Evolutionary conservation across 108 stramenopile species (phyloP).

Genomic region (Cyclostephanos tholiformis): DNA sequence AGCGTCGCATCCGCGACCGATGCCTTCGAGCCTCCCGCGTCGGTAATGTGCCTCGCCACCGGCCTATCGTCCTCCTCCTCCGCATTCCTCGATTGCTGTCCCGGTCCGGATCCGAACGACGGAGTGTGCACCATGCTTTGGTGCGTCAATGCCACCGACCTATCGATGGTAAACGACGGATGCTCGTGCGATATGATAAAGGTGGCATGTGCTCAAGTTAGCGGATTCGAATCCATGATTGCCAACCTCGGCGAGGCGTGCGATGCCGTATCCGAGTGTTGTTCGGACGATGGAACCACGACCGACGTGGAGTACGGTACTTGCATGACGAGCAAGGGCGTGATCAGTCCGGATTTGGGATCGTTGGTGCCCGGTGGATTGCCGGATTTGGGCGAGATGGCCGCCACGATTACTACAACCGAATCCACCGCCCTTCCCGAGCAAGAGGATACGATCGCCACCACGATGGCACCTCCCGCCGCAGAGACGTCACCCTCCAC

Average conservation of each 20-base stretch:
- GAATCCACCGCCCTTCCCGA: too few species aligned
- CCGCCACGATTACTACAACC: too few species aligned
- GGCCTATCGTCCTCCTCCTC: neutral
- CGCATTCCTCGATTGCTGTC: slow-evolving; percentile 6
- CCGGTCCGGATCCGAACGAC: neutral
- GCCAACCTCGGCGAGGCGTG: neutral
- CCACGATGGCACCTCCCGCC: too few species aligned
- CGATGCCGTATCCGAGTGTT: neutral
- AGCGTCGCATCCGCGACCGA: too few species aligned
- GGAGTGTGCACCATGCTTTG: slow-evolving; percentile 15
- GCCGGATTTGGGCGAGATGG: neutral
- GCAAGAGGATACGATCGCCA: too few species aligned
- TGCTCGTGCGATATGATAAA: neutral
- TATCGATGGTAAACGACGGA: neutral
- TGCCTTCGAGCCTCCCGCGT: neutral
- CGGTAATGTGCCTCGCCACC: slow-evolving; percentile 1
- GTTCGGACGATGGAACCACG: neutral
- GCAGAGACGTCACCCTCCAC: too few species aligned
- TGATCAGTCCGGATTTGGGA: neutral
- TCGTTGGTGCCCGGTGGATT: neutral
- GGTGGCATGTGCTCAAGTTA: neutral
- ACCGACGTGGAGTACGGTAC: neutral
- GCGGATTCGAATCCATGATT: neutral
- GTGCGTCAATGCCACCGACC: neutral
- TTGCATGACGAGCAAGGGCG: neutral